phyloP scores from a whole-genome alignment of 2,329 filamentous ascomycete species.

The Penicillium freii region DNA sequence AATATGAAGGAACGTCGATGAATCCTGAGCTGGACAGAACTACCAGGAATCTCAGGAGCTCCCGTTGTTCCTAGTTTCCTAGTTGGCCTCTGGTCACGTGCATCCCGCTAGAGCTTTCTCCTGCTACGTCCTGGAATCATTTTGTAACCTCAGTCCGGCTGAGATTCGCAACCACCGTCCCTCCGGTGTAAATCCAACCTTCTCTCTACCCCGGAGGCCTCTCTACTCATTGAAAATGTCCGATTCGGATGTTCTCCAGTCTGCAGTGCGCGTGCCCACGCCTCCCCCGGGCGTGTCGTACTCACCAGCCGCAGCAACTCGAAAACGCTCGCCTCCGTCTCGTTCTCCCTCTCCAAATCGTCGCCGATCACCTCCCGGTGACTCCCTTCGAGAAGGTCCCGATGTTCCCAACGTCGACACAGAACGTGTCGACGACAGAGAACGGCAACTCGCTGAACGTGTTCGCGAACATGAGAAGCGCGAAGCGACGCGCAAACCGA shows the following conservation, averaged over 20 bases:
- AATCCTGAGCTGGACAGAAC: conserved; percentile 10
- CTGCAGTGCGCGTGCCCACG: conserved; percentile 60
- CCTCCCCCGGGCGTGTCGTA: conserved; percentile 51
- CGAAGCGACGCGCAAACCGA: conserved; percentile 50
- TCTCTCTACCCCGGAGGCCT: conserved; percentile 6
- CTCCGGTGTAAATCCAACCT: conserved; percentile 6
- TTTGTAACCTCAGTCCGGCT: conserved; percentile 7
- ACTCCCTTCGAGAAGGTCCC: conserved; percentile 32
- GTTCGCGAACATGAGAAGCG: conserved; percentile 53
- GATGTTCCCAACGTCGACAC: conserved; percentile 52
- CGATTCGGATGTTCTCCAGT: conserved; percentile 50
- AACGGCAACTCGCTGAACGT: conserved; percentile 53
- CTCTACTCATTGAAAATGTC: conserved; percentile 36
- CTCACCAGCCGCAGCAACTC: conserved; percentile 50
- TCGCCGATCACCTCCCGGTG: conserved; percentile 47
- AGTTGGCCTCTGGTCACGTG: conserved; percentile 21
- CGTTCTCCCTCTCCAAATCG: conserved; percentile 54
- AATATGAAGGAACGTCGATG: conserved; percentile 9
- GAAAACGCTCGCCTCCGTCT: conserved; percentile 58
- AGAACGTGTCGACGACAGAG: conserved; percentile 50
- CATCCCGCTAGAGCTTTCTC: conserved; percentile 20
- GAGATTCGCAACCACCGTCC: conserved; percentile 11
- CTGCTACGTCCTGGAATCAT: conserved; percentile 4
- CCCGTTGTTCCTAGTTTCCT: conserved; percentile 6
- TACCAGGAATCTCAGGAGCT: conserved; percentile 22